Evolutionary conservation across 1,139 yeast species (phyloP), one percentile per base, ranked within the genome.

Genomic region (Nakaseomyces kungkrabaensis): DNA sequence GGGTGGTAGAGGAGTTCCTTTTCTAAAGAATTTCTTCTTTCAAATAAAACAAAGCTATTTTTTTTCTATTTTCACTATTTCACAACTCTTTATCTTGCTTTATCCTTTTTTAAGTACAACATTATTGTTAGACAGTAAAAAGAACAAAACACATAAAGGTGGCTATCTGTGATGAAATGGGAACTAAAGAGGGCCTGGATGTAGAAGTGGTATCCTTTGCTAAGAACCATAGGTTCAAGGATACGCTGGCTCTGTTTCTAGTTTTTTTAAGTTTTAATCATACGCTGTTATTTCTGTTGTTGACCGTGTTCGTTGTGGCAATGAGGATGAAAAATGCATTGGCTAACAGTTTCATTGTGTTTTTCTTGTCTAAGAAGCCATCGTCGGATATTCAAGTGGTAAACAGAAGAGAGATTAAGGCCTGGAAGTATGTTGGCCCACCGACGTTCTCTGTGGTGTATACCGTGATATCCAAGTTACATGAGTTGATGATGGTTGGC

Each of bases 221-320:
- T 7, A 55, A 51, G 46, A 58, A 53, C 40, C 66, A 63, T 49
- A 55, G 59, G 34, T 59, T 64, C 46, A 57, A 62, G 49, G 68
- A 64, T 50, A 62, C 68, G 1, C 50, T 65, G 36, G 64, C 67
- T 10, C 46, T 65, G 26, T 60, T 63, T 40, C 52, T 63, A 7
- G 62, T 65, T 7, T 61, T 63, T 47, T 50, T 62, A 43, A 61
- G 63, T 46, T 61, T 65, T 43, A 63, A 63, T 44, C 65, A 63
- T 46, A 52, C 59, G 47, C 54, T 56, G 8, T 53, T 63, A 8
- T 42, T 62, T 43, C 52, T 63, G 45, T 47, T 65, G 26, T 48
- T 62, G 33, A 40, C 55, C 3, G 49, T 57, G 9, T 65, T 61
- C 49, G 56, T 62, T 27, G 42, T 62, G 27, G 62, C 66, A 13